Evolutionary conservation across 2,329 filamentous ascomycete species (phyloP).

Genomic region (Hypomyces rosellus): DNA sequence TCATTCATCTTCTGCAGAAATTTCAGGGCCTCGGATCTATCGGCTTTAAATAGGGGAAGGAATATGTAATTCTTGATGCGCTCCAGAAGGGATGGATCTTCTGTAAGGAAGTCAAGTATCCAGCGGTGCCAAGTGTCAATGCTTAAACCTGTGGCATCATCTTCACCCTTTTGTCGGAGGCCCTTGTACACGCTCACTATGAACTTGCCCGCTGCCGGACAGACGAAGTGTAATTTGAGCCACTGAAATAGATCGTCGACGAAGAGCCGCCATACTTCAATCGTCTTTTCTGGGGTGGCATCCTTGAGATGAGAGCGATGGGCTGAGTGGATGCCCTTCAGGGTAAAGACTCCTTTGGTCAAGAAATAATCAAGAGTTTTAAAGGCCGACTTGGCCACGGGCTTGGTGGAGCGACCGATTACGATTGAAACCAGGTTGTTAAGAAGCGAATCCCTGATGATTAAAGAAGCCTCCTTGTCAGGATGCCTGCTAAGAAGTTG

Average conservation of each 20-base stretch:
- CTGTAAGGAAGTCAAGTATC: constrained; percentile 44
- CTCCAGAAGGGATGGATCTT: constrained; percentile 49
- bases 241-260: constrained; percentile 45
- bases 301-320: constrained; percentile 36
- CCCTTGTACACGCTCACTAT: constrained; percentile 50
- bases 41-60: constrained; percentile 54
- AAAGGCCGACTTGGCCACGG: constrained; percentile 63
- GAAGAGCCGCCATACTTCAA: constrained; percentile 44
- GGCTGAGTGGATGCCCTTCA: constrained; percentile 37
- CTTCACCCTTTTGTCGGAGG: constrained; percentile 29
- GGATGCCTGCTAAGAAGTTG: constrained; percentile 47
- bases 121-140: constrained; percentile 49
- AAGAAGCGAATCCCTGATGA: constrained; percentile 41
- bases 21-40: constrained; percentile 44
- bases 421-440: constrained; percentile 53
- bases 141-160: constrained; percentile 21
- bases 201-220: constrained; percentile 54
- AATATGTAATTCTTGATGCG: constrained; percentile 60
- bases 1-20: constrained; percentile 56
- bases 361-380: constrained; percentile 62
- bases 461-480: constrained; percentile 26
- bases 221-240: constrained; percentile 52
- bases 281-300: constrained; percentile 2
- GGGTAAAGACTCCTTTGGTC: constrained; percentile 49
- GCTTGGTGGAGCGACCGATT: constrained; percentile 52